Conservation (phyloP, 129 eudicot genomes). For the Flaveria robusta region DNA sequence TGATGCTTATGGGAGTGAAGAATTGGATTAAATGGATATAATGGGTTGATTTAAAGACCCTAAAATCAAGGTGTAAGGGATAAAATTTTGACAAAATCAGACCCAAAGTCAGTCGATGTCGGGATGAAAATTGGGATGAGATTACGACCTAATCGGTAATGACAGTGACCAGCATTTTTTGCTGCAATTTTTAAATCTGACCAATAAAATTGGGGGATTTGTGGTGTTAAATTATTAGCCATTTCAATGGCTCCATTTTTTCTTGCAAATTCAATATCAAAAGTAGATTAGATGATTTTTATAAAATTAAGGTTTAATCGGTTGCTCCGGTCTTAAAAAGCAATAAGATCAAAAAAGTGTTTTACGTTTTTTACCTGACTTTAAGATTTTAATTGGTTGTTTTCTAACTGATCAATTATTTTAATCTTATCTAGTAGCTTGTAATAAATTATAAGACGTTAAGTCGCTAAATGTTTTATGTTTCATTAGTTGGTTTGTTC, state of each 20-base stretch:
- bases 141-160: slow-evolving; percentile 18
- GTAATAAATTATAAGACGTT: no score
- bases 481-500: no score
- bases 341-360: no score
- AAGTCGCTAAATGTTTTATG: no score
- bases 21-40: slow-evolving; percentile 16
- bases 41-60: slow-evolving; percentile 29
- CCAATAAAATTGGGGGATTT: neutral
- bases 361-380: no score
- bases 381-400: no score
- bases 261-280: neutral
- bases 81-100: slow-evolving; percentile 42
- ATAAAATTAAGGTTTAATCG: no score
- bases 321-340: no score
- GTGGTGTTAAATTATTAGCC: slow-evolving; percentile 12
- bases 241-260: slow-evolving; percentile 16
- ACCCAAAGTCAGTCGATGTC: slow-evolving; percentile 37
- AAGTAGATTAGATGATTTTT: neutral
- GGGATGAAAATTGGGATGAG: slow-evolving; percentile 20
- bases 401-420: no score
- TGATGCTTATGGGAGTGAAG: slow-evolving; percentile 11
- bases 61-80: slow-evolving; percentile 29
- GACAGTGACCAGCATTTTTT: slow-evolving; percentile 26
- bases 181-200: neutral
- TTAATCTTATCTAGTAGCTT: no score